Evolutionary conservation across 2,329 filamentous ascomycete genomes (phyloP), one percentile per base, ranked within the genome.

Genomic region (Dryadomyces quercivorus): DNA sequence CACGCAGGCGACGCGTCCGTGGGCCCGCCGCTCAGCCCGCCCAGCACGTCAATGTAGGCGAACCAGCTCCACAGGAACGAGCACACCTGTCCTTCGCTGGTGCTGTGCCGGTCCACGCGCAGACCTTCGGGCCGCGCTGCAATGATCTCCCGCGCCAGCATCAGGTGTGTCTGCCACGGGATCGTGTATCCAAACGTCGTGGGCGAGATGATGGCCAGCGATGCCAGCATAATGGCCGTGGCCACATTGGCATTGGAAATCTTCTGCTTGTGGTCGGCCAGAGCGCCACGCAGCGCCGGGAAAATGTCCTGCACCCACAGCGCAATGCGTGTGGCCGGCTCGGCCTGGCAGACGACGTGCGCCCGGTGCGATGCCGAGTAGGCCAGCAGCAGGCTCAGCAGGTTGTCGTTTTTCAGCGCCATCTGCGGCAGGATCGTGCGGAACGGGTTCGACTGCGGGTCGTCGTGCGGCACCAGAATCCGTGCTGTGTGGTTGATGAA

Each of bases 341-440:
- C 87, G 0, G 78, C 76, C 58, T 92, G 85, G 36, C 79, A 77
- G 20, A 93, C 72, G 36, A 92, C 77, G 47, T 85, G 80, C 10
- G 88, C 86, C 55, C 88, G 80, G 65, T 94, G 88, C 31, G 84
- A 88, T n/a, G 88, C 88, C 52, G 86, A 89, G 66, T 90, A 94
- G 20, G 88, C 85, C 22, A 94, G 75, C 50, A 93, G 72, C 36
- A 94, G 72, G 59, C 87, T 86, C 52, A 94, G 74, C 1, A 94
- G 76, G 62, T 89, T 85, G 52, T 81, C 76, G 60, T 86, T 82
- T 56, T 74, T 74, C 22, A 87, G 72, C 21, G 85, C 85, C 80
- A 88, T 82, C 66, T 72, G 69, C 0, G 75, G 75, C 6, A 77
- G 63, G 45, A 75, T 71, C 44, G 67, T 75, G 36, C 71, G 70